Evolutionary conservation across 345 rosid species (phyloP).

Genomic region (Passiflora organensis): DNA sequence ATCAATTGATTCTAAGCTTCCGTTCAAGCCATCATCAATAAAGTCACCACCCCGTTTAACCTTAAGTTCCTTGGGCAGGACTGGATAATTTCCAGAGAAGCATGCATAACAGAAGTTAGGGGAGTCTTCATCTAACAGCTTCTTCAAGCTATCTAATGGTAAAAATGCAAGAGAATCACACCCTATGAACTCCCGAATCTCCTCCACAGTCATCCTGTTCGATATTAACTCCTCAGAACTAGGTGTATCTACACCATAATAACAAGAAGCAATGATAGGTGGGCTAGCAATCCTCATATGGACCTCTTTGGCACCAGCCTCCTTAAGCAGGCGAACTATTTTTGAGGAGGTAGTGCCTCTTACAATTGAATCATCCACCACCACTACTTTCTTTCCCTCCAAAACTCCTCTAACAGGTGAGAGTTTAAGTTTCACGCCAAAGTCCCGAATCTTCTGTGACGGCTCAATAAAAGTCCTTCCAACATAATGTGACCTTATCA

Average conservation of each 20-base stretch:
- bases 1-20: conserved; percentile 57
- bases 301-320: conserved; percentile 91
- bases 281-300: conserved; percentile 99
- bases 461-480: conserved; percentile 97
- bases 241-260: conserved; percentile 95
- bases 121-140: conserved; percentile 46
- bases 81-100: conserved; percentile 85
- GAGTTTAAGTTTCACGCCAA: conserved; percentile 90
- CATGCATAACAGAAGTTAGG: conserved; percentile 80
- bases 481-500: conserved; percentile 90
- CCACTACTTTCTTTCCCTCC: conserved; percentile 89
- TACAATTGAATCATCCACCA: conserved; percentile 91
- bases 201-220: conserved; percentile 75
- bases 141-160: conserved; percentile 56
- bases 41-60: conserved; percentile 86
- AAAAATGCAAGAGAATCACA: conserved; percentile 84
- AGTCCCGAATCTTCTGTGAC: conserved; percentile 87
- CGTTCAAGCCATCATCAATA: conserved; percentile 77
- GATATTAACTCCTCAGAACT: conserved; percentile 88
- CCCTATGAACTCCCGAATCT: conserved; percentile 68
- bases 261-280: conserved; percentile 74
- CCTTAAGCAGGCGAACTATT: conserved; percentile 76
- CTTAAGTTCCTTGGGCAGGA: conserved; percentile 61
- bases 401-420: conserved; percentile 79
- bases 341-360: conserved; percentile 92